These are phyloP conservation scores for Mycocentrospora acerina DNA, from an alignment of 2,329 filamentous ascomycete genomes.

Conservation along the genomic window DNA sequence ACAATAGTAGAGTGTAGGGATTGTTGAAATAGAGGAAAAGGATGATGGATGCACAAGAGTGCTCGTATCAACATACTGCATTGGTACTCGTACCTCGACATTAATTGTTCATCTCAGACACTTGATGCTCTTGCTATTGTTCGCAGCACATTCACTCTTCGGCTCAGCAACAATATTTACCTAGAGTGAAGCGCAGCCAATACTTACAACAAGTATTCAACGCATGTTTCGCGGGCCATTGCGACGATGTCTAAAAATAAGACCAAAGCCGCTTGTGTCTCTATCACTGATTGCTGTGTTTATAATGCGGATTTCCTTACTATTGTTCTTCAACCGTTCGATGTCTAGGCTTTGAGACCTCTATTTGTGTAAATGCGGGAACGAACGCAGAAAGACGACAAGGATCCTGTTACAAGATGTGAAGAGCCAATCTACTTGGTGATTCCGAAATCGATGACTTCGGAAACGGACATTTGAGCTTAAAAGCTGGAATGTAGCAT, in stretches of 20 bases:
- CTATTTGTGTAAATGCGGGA: conserved; percentile 1
- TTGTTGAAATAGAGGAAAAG: conserved; percentile 5
- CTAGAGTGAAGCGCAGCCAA: conserved; percentile 10
- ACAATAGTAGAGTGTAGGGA: not conserved
- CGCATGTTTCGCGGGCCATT: conserved; percentile 16
- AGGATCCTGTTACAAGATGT: too few species aligned
- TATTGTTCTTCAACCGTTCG: conserved; percentile 35
- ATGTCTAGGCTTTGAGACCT: conserved; percentile 19
- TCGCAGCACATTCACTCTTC: conserved; percentile 12
- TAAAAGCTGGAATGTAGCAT: too few species aligned
- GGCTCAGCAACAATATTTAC: not conserved
- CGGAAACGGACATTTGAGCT: too few species aligned
- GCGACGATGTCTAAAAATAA: conserved; percentile 1
- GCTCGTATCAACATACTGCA: conserved; percentile 2
- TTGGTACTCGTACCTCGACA: conserved; percentile 6
- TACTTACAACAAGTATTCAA: conserved; percentile 1
- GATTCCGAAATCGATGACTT: too few species aligned
- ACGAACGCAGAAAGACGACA: too few species aligned
- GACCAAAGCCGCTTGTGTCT: conserved; percentile 2
- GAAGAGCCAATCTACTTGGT: too few species aligned
- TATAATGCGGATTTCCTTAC: conserved; percentile 26
- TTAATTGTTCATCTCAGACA: conserved; percentile 11
- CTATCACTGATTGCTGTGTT: conserved; percentile 14
- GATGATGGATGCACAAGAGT: conserved; percentile 13
- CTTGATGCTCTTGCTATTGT: conserved; percentile 23